Evolutionary conservation across 768 basidiomycete genomes (phyloP).

Genomic region (Clavulina sp.): DNA sequence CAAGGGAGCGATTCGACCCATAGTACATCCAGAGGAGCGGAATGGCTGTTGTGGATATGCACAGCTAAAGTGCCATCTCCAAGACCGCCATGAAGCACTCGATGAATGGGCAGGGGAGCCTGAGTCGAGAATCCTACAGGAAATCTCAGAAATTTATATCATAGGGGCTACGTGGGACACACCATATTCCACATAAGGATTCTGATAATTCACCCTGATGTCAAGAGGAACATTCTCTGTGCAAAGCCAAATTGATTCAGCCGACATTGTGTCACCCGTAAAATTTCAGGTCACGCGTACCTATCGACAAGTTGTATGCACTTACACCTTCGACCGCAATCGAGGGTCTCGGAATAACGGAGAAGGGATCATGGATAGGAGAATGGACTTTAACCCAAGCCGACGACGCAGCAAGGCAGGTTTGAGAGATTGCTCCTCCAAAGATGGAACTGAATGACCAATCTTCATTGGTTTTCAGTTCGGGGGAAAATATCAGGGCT

Average conservation of each 20-base stretch:
- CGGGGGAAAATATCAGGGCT: slow-evolving; percentile 25
- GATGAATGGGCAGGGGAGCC: slow-evolving; percentile 45
- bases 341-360: too few relatives aligned
- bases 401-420: slow-evolving; percentile 52
- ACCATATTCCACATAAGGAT: too few relatives aligned
- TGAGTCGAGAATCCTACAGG: too few relatives aligned
- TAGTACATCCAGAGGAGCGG: slow-evolving; percentile 28
- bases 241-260: too few relatives aligned
- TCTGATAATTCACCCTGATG: too few relatives aligned
- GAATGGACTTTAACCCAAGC: slow-evolving; percentile 37
- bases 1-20: slow-evolving; percentile 92
- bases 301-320: too few relatives aligned
- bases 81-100: slow-evolving; percentile 62
- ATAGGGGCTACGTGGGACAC: too few relatives aligned
- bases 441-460: slow-evolving; percentile 60
- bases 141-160: too few relatives aligned
- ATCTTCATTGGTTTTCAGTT: slow-evolving; percentile 25
- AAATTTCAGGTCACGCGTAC: too few relatives aligned
- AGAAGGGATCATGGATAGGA: slow-evolving; percentile 20
- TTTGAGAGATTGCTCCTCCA: slow-evolving; percentile 38
- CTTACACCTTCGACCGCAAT: too few relatives aligned
- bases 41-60: slow-evolving; percentile 41
- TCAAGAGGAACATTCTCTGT: too few relatives aligned
- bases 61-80: slow-evolving; percentile 57
- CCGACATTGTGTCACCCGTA: too few relatives aligned